Evolutionary conservation across 768 basidiomycete species (phyloP).

Genomic region (Collybiopsis luxurians): DNA sequence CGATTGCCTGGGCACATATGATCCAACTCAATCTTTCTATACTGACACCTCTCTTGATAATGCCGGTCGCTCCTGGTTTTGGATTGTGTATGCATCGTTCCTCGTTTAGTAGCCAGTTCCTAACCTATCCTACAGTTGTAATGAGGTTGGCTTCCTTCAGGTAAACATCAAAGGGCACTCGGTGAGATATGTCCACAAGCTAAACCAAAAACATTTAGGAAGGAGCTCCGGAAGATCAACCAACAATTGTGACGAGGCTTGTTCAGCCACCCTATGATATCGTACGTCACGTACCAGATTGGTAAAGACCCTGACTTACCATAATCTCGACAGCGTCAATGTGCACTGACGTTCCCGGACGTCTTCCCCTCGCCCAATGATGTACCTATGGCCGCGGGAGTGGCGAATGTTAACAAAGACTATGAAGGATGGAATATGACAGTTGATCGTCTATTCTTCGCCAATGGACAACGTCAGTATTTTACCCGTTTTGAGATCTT

Average conservation of each 20-base stretch:
- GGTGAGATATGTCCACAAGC: not conserved
- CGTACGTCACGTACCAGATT: slow-evolving; percentile 25
- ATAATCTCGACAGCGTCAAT: slow-evolving; percentile 51
- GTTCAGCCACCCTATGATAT: slow-evolving; percentile 55
- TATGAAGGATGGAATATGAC: slow-evolving; percentile 66
- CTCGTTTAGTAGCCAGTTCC: not conserved
- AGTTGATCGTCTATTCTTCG: slow-evolving; percentile 61
- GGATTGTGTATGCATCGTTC: slow-evolving; percentile 53
- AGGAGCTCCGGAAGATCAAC: slow-evolving; percentile 33
- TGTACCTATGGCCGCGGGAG: slow-evolving; percentile 40
- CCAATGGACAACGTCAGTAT: slow-evolving; percentile 61
- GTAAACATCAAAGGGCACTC: slow-evolving; percentile 14
- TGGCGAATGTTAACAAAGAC: slow-evolving; percentile 37
- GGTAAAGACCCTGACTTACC: not conserved
- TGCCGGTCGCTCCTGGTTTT: slow-evolving; percentile 59
- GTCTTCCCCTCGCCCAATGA: slow-evolving; percentile 38
- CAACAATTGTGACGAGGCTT: slow-evolving; percentile 53
- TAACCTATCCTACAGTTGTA: slow-evolving; percentile 45
- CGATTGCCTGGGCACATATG: slow-evolving; percentile 39
- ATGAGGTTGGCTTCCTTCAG: slow-evolving; percentile 64
- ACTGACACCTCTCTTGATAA: slow-evolving; percentile 59
- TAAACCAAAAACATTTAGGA: slow-evolving; percentile 25
- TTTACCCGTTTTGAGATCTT: not conserved
- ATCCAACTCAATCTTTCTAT: slow-evolving; percentile 39
- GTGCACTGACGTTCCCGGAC: slow-evolving; percentile 62